Conservation (phyloP, 805 yeast species). For the Ogataea saltuana region DNA sequence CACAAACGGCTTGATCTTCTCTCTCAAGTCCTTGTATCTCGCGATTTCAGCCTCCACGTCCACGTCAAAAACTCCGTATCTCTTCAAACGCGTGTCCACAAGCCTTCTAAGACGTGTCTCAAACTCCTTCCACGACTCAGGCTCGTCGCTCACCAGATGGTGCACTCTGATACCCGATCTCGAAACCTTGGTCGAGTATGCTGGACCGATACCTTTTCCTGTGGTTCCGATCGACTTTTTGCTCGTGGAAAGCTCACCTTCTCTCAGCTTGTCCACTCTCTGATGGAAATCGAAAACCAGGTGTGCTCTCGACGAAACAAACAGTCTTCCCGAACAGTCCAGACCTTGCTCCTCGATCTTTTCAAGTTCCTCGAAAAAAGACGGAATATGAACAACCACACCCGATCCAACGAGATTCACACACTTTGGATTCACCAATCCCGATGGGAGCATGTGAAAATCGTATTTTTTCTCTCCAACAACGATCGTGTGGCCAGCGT, state of each 20-base stretch:
- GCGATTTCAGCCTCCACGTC: conserved; percentile 80
- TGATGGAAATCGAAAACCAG: conserved; percentile 98
- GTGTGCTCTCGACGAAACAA: conserved; percentile 92
- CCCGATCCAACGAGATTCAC: conserved; percentile 91
- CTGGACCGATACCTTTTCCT: conserved; percentile 98
- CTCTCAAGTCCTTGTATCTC: conserved; percentile 72
- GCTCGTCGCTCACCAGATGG: conserved; percentile 87
- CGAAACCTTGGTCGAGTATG: conserved; percentile 94
- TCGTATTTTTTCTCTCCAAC: conserved; percentile 87
- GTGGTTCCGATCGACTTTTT: conserved; percentile 95
- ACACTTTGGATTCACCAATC: conserved; percentile 93
- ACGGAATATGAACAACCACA: conserved; percentile 93
- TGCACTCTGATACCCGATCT: conserved; percentile 97
- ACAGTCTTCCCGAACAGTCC: conserved; percentile 70
- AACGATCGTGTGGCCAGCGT: conserved; percentile 98
- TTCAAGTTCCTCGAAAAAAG: conserved; percentile 84
- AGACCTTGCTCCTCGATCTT: conserved; percentile 82
- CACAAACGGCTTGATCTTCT: conserved; percentile 81
- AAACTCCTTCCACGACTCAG: conserved; percentile 92
- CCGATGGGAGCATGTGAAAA: conserved; percentile 98
- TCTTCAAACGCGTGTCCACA: conserved; percentile 75
- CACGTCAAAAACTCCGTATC: conserved; percentile 92
- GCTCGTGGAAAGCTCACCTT: conserved; percentile 77
- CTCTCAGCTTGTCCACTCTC: conserved; percentile 92
- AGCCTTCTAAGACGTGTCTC: conserved; percentile 74